Base-by-base conservation (phyloP, 495 filamentous ascomycete species). In the Neurospora cerealis region DNA sequence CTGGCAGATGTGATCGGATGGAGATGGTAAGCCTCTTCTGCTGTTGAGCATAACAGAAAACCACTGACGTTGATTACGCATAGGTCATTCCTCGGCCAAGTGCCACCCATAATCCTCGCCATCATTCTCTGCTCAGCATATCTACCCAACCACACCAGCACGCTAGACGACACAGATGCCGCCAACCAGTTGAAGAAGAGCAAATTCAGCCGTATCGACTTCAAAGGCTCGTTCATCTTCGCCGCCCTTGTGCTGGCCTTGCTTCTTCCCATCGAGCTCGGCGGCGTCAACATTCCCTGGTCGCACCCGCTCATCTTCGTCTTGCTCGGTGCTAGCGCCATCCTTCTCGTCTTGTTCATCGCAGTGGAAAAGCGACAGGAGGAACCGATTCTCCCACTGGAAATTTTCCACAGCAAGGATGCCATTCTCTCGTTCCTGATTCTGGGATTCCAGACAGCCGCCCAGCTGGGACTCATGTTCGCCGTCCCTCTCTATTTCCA, bases 401-500 rank as follows among this genome's bases (percentile, higher is more conserved):
- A 84, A 36, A 85, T 93, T 19, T 82, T 93, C 11, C 81, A 79
- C 41, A 80, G 86, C 19, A 81, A 84, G 40, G 90, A 91, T 60
- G 85, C 89, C 1, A 78, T 88, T 0, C 76, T 85, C 1, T 85
- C 86, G 15, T 92, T 90, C 74, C 36, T 88, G 0, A 86, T 89
- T 66, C 80, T 84, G 37, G 81, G 79, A 0, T 80, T 89, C 0
- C 90, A 92, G 44, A 82, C 80, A 0, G 85, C 84, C 0, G 89
- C 90, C 0, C 91, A 93, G 73, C 73, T 90, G 3, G 82, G 82
- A 77, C 86, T 83, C 84, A 88, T 89, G 85, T 86, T 85, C 60
- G 81, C 83, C n/a, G 86, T 92, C 0, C 91, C 91, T 0, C 80
- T 93, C 0, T 93, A 93, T 78, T 93, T 92, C 76, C 89, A 91